Evolutionary conservation across 2,329 filamentous ascomycete species (phyloP).

Genomic region (Clathrospora elynae): DNA sequence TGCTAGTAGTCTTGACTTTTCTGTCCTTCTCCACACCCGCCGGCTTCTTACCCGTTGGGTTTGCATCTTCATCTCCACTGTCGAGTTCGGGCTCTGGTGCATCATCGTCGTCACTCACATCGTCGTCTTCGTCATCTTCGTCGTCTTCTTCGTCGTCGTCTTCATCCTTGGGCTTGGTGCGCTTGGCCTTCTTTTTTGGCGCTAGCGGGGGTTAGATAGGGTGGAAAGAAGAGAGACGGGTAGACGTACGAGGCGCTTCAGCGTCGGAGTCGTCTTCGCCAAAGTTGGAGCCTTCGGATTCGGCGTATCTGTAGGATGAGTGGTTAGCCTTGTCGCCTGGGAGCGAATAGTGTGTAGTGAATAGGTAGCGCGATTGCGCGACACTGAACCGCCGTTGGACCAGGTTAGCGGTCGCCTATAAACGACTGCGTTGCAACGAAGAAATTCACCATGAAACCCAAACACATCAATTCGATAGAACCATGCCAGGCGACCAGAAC

Average conservation of each 20-base stretch:
- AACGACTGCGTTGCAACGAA: conserved; percentile 21
- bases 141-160: conserved; percentile 44
- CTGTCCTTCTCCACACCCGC: conserved; percentile 42
- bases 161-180: conserved; percentile 36
- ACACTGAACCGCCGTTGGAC: conserved; percentile 4
- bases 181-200: conserved; percentile 45
- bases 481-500: conserved; percentile 28
- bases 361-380: conserved; percentile 5
- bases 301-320: conserved; percentile 39
- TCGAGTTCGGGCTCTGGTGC: conserved; percentile 29
- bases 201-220: conserved; percentile 22
- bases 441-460: conserved; percentile 17
- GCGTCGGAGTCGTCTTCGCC: conserved; percentile 46
- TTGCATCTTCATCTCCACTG: conserved; percentile 47
- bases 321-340: conserved; percentile 26
- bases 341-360: background rate
- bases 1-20: conserved; percentile 40
- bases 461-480: conserved; percentile 16
- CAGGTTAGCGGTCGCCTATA: conserved; percentile 20
- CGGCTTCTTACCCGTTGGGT: conserved; percentile 45
- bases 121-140: conserved; percentile 38
- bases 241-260: conserved; percentile 43
- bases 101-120: conserved; percentile 11
- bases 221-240: background rate
- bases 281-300: conserved; percentile 46